Base-by-base conservation (phyloP, 2,329 filamentous ascomycete species). In the Penicillium sp. region DNA sequence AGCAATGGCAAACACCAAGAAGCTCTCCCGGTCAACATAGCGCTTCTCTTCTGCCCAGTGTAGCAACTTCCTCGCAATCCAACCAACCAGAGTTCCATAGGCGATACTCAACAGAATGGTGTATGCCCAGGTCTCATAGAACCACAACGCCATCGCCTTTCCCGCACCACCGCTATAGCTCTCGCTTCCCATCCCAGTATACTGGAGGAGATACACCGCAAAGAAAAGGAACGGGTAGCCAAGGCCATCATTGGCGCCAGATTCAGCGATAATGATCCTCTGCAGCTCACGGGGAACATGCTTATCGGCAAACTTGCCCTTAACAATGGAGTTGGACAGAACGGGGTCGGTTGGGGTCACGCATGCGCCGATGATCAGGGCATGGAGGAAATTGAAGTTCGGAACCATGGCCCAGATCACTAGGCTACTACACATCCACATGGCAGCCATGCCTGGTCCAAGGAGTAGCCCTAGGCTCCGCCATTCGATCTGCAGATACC, bases 301-400 rank as follows among this genome's bases (percentile, higher is more conserved):
- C 67, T 92, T 88, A 68, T 96, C 92, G 1, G 92, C 92, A 70
- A 96, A 97, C 66, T 90, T 92, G 33, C 92, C 92, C 77, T 96
- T 96, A 45, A 96, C 91, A 56, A 96, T 96, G 3, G 89, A 89
- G 62, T 94, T 93, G 16, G 89, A 93, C 38, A 96, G 75, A 1
- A 96, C 86, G 0, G 92, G 92, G 67, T 97, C 92, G 0, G 92
- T 96, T 0, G 92, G 92, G 2, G 92, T 94, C n/a, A 97, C 86
- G 68, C 92, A 96, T 0, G 92, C 89, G 1, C 87, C 92, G 11
- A 96, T 80, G 16, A 87, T 89, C 11, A 96, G 80, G 0, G 92
- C 89, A 63, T 94, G 88, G 2, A 96, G 79, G 62, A 94, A 90
- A 31, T 79, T 79, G 16, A 93, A 78, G 49, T 85, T 77, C 0